A percentile compares a stretch with the other conserved stretches of the same genome.
phyloP scores from a whole-genome alignment of 495 filamentous ascomycete species.

The Penicillium taxi region DNA sequence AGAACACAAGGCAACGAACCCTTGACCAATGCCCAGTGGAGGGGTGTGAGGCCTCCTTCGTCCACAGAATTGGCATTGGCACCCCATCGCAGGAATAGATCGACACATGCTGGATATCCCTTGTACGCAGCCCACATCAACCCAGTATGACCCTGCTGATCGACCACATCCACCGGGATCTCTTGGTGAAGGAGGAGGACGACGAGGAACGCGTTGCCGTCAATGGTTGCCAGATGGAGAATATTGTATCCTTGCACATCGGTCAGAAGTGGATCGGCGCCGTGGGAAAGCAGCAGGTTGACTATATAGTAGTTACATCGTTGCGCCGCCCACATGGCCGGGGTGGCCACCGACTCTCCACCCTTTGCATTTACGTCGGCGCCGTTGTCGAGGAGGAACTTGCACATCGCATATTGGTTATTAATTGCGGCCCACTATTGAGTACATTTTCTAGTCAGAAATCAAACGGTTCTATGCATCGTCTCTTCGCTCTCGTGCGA shows the following conservation, averaged over 20 bases:
- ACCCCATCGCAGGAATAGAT: slow-evolving; percentile 90
- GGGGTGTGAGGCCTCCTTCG: slow-evolving; percentile 81
- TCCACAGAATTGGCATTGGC: slow-evolving; percentile 86
- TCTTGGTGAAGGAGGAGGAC: slow-evolving; percentile 82
- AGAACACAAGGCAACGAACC: slow-evolving; percentile 77
- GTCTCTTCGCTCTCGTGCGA: background rate
- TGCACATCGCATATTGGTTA: slow-evolving; percentile 93
- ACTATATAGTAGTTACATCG: slow-evolving; percentile 84
- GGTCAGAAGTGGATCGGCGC: slow-evolving; percentile 80
- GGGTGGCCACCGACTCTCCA: slow-evolving; percentile 86
- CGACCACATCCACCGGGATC: slow-evolving; percentile 82
- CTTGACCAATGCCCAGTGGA: slow-evolving; percentile 96
- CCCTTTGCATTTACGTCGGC: slow-evolving; percentile 92
- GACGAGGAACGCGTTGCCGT: slow-evolving; percentile 92
- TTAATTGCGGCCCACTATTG: slow-evolving; percentile 97
- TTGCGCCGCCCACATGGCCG: slow-evolving; percentile 94
- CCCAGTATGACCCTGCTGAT: slow-evolving; percentile 81
- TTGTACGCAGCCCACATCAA: slow-evolving; percentile 99
- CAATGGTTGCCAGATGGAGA: slow-evolving; percentile 91
- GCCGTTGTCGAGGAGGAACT: slow-evolving; percentile 81
- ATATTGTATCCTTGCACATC: slow-evolving; percentile 96
- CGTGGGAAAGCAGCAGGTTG: slow-evolving; percentile 71
- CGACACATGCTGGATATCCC: slow-evolving; percentile 82
- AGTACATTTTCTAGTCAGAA: slow-evolving; percentile 10
- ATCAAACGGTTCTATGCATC: slow-evolving; percentile 5